Conservation (phyloP, 192 early-diverging fungal species). For the Coemansia sp. region DNA sequence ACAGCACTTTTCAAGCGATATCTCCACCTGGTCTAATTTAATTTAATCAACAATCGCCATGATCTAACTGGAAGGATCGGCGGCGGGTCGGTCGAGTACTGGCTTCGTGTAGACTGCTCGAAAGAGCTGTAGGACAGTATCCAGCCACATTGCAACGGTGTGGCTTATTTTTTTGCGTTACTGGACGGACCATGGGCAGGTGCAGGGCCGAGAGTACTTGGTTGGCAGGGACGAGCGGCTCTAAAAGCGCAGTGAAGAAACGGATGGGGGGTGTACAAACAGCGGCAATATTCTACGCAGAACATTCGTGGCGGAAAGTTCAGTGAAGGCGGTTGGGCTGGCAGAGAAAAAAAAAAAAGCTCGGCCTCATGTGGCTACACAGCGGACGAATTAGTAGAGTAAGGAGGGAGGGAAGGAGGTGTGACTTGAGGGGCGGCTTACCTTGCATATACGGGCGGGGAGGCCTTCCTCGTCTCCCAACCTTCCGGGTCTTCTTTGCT, state of each 20-base stretch:
- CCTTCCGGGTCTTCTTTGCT: neutral
- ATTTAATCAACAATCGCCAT: neutral
- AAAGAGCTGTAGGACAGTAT: neutral
- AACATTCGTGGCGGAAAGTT: conserved; percentile 45
- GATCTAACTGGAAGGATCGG: no score
- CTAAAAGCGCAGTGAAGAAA: neutral
- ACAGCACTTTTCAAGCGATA: no score
- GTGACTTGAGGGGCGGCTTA: conserved; percentile 1
- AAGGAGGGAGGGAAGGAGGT: neutral
- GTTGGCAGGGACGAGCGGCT: neutral
- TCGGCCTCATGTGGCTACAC: conserved; percentile 5
- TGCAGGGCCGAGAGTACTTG: neutral
- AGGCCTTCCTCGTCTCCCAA: conserved; percentile 1
- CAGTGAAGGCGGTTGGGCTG: conserved; percentile 18
- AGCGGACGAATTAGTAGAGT: neutral
- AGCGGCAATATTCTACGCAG: conserved; percentile 27
- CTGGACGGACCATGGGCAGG: neutral
- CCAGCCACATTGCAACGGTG: neutral
- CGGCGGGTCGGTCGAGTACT: neutral
- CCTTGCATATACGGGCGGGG: neutral
- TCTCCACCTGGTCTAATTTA: neutral
- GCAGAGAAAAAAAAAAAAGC: neutral
- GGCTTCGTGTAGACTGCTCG: neutral
- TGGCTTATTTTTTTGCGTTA: neutral
- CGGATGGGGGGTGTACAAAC: neutral